Evolutionary conservation across 352 stramenopile genomes (phyloP).

Genomic region (Phytophthora pluvialis): DNA sequence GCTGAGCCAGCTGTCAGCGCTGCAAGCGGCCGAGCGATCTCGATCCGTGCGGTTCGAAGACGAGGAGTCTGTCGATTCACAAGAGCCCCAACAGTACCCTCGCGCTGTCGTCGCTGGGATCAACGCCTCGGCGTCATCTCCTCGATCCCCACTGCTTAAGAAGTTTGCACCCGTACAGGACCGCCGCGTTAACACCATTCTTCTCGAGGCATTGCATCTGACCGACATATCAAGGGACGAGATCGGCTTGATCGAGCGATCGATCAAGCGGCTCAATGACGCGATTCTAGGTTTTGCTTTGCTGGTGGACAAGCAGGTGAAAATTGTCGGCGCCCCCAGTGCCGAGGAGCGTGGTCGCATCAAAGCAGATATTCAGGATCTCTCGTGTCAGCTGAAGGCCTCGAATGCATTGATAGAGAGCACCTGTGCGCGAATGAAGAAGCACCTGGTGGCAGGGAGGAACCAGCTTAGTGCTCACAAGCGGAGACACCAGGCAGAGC

Average conservation of each 20-base stretch:
- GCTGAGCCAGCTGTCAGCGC: constrained; percentile 23
- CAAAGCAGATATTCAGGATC: constrained; percentile 67
- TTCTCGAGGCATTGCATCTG: constrained; percentile 70
- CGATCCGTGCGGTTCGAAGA: constrained; percentile 28
- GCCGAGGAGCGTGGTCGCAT: constrained; percentile 53
- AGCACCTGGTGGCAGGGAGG: constrained; percentile 48
- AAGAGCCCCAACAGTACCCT: constrained; percentile 10
- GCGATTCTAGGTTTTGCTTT: constrained; percentile 70
- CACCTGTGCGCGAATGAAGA: constrained; percentile 69
- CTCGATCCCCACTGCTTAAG: constrained; percentile 56
- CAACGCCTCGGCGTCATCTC: constrained; percentile 16
- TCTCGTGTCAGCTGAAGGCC: constrained; percentile 60
- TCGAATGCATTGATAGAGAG: constrained; percentile 60
- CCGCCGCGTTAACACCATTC: constrained; percentile 58
- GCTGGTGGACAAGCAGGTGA: constrained; percentile 81
- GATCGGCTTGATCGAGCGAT: constrained; percentile 57
- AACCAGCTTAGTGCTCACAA: constrained; percentile 68
- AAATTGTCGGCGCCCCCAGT: constrained; percentile 56
- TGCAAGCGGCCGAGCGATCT: constrained; percentile 7
- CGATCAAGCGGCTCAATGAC: constrained; percentile 62
- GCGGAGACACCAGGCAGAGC: constrained; percentile 35
- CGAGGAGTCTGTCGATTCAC: constrained; percentile 12
- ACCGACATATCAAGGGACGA: constrained; percentile 70
- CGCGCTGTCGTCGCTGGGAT: constrained; percentile 16
- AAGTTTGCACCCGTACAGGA: constrained; percentile 68